A percentile compares a stretch with the other conserved stretches of the same genome.
phyloP scores from a whole-genome alignment of 164 flowering plant species.

The Stephania japonica region DNA sequence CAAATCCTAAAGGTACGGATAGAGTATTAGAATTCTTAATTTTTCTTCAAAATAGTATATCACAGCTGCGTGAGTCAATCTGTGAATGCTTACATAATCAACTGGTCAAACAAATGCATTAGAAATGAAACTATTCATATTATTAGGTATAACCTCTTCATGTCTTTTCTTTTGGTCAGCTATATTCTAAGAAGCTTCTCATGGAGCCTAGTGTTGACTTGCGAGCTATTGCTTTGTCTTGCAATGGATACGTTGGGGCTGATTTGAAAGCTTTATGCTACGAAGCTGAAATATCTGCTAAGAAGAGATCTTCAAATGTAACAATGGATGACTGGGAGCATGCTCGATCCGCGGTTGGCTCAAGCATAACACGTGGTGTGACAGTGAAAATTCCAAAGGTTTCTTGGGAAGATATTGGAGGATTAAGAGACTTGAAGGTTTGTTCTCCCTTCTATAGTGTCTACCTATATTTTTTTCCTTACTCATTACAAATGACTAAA shows the following conservation, averaged over 20 bases:
- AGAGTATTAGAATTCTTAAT: not conserved
- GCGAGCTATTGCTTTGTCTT: conserved; percentile 69
- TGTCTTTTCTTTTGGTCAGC: conserved; percentile 34
- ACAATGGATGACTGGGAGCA: conserved; percentile 70
- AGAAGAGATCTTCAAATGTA: conserved; percentile 29
- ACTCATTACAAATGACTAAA: not conserved
- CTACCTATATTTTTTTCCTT: not conserved
- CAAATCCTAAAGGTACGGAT: conserved; percentile 65
- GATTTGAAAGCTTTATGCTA: conserved; percentile 91
- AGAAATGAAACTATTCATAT: not conserved
- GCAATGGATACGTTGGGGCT: conserved; percentile 96
- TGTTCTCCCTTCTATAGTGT: conserved; percentile 1
- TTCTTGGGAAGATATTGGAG: conserved; percentile 96
- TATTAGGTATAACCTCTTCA: not conserved
- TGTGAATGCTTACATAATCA: not conserved
- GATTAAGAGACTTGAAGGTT: conserved; percentile 81
- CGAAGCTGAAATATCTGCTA: conserved; percentile 60
- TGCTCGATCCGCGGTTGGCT: conserved; percentile 71
- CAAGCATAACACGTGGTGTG: conserved; percentile 93
- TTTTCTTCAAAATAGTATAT: not conserved
- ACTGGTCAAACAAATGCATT: not conserved
- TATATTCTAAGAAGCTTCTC: conserved; percentile 63
- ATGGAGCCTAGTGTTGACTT: conserved; percentile 58
- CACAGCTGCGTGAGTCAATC: not conserved
- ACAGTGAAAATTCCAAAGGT: conserved; percentile 86